phyloP scores from a whole-genome alignment of 2,329 filamentous ascomycete species.

The Epichloe typhina region DNA sequence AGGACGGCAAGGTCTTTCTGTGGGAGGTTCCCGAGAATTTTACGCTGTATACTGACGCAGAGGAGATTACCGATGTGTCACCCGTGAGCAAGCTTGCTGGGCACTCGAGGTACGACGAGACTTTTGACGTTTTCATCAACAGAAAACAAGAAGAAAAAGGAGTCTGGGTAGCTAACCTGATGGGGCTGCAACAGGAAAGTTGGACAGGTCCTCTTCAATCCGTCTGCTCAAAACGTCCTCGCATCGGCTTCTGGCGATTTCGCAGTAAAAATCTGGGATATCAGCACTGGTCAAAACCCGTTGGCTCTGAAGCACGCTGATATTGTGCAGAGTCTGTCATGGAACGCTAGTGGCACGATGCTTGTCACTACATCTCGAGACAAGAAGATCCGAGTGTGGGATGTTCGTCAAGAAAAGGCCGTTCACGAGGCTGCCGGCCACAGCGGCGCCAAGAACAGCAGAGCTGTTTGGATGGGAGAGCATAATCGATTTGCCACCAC shows the following conservation, averaged over 20 bases:
- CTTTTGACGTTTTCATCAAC: not conserved
- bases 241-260: slow-evolving; percentile 92
- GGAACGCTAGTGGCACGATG: slow-evolving; percentile 79
- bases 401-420: slow-evolving; percentile 82
- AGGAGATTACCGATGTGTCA: slow-evolving; percentile 69
- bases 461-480: slow-evolving; percentile 93
- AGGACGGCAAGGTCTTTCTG: slow-evolving; percentile 93
- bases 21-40: slow-evolving; percentile 91
- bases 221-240: slow-evolving; percentile 86
- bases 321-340: slow-evolving; percentile 89
- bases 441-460: slow-evolving; percentile 90
- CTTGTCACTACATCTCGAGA: slow-evolving; percentile 89
- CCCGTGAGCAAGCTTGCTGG: slow-evolving; percentile 73
- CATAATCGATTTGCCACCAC: slow-evolving; percentile 93
- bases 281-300: slow-evolving; percentile 61
- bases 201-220: slow-evolving; percentile 96
- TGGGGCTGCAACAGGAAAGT: slow-evolving; percentile 58
- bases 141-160: not conserved
- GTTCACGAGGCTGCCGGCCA: slow-evolving; percentile 78
- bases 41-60: slow-evolving; percentile 69
- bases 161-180: not conserved
- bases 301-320: slow-evolving; percentile 75
- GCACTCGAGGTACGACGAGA: slow-evolving; percentile 56
- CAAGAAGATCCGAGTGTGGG: slow-evolving; percentile 97
- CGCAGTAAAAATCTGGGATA: slow-evolving; percentile 91